phyloP scores from a whole-genome alignment of 1,284 basidiomycete genomes.

The Papiliotrema flavescens region DNA sequence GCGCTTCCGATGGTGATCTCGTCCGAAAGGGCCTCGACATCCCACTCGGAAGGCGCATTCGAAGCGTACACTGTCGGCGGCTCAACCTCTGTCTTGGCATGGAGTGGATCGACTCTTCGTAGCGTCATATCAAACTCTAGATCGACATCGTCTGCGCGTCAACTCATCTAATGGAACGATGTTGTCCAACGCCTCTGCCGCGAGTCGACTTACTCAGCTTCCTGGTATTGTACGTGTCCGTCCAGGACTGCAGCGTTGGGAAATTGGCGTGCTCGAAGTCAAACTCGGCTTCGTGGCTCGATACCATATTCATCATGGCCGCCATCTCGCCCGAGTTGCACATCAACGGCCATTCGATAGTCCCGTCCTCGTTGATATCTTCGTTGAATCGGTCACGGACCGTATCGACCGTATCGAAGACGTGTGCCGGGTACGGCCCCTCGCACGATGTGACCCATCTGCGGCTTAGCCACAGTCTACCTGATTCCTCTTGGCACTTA shows the following conservation, averaged over 20 bases:
- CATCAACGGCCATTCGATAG: constrained; percentile 30
- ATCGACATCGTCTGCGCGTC: constrained; percentile 32
- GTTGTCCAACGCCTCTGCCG: no score
- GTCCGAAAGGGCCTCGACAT: not conserved
- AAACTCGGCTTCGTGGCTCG: constrained; percentile 35
- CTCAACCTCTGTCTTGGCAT: not conserved
- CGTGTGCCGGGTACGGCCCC: constrained; percentile 60
- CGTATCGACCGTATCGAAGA: constrained; percentile 67
- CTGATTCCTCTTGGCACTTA: constrained; percentile 2
- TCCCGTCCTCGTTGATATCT: constrained; percentile 34
- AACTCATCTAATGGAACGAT: no score
- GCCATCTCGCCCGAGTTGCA: constrained; percentile 37
- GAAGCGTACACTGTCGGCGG: not conserved
- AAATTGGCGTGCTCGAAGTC: constrained; percentile 25
- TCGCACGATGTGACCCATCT: constrained; percentile 48
- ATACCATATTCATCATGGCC: constrained; percentile 35
- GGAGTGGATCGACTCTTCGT: not conserved
- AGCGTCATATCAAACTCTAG: constrained; percentile 37
- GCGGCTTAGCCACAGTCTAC: constrained; percentile 1
- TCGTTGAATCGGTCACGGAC: constrained; percentile 26
- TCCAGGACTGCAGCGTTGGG: constrained; percentile 19
- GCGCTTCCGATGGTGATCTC: constrained; percentile 4
- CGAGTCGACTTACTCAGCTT: constrained; percentile 34
- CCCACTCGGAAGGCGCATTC: not conserved
- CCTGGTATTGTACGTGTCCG: constrained; percentile 36